Conservation (phyloP, 2,329 filamentous ascomycete species). For the Fusarium metavorans region DNA sequence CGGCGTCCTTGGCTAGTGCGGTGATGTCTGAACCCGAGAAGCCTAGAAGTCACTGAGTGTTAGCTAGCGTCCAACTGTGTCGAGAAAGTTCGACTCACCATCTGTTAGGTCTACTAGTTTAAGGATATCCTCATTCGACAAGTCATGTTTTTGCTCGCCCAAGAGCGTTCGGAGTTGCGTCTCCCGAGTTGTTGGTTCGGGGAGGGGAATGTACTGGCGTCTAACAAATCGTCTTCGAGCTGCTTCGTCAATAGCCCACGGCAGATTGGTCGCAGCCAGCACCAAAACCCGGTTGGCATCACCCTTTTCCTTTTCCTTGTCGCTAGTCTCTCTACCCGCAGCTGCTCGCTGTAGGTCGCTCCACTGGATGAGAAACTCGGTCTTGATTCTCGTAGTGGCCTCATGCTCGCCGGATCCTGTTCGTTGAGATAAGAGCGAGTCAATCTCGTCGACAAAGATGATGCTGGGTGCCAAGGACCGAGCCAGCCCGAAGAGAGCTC, state of each 20-base stretch:
- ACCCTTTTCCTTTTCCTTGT: slow-evolving; percentile 76
- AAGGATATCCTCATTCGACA: slow-evolving; percentile 78
- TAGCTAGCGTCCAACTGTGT: background rate
- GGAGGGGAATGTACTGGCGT: slow-evolving; percentile 94
- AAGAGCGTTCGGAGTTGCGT: slow-evolving; percentile 84
- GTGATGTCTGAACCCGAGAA: slow-evolving; percentile 98
- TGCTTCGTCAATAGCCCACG: slow-evolving; percentile 98
- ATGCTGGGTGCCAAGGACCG: slow-evolving; percentile 92
- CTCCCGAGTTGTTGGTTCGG: slow-evolving; percentile 84
- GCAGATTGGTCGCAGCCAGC: slow-evolving; percentile 93
- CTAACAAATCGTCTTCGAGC: slow-evolving; percentile 90
- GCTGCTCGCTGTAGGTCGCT: slow-evolving; percentile 92
- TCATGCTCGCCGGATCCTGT: slow-evolving; percentile 90
- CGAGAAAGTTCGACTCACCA: slow-evolving; percentile 65
- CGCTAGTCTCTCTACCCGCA: slow-evolving; percentile 79
- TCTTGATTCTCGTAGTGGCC: slow-evolving; percentile 93
- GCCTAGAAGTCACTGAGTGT: slow-evolving; percentile 63
- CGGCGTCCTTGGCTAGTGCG: slow-evolving; percentile 94
- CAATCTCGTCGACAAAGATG: slow-evolving; percentile 98
- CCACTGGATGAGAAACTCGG: slow-evolving; percentile 98
- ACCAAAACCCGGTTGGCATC: slow-evolving; percentile 92
- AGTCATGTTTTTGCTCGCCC: slow-evolving; percentile 86
- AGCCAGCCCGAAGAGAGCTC: slow-evolving; percentile 90
- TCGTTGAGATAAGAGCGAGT: slow-evolving; percentile 88
- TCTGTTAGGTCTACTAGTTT: slow-evolving; percentile 84